Base-by-base conservation (phyloP, 1,139 yeast species). In the Saccharomyces hybrid region DNA sequence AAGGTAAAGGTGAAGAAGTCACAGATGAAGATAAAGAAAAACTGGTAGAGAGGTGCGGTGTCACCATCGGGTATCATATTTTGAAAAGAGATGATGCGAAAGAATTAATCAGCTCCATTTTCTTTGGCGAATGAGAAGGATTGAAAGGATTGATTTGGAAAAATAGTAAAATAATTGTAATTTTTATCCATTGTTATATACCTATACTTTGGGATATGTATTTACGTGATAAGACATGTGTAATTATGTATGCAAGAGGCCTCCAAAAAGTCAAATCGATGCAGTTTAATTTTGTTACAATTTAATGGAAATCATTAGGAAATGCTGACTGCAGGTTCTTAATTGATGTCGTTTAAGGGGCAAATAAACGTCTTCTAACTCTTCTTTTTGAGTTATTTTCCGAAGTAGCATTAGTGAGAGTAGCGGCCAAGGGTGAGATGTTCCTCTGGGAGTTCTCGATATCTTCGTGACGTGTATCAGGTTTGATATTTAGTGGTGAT, bases 51-150 rank as follows among this genome's bases (percentile, higher is more conserved):
- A 80, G 88, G 65, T 75, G 88, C 27, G 96, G 96, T 31, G 77
- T 75, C 11, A 73, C 78, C 1, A 72, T 89, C 54, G 76, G 88
- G 1, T 73, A 77, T 4, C 73, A 73, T 48, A 75, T 88, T 3
- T 64, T 78, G 42, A 73, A 75, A 46, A 79, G 80, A 58, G 69
- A 72, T 0, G 88, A 86, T 66, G 82, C 83, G 0, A 75, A 74
- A 56, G 79, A 73, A 34, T 75, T 88, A 13, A 78, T 79, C 23
- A 75, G 81, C 59, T 95, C 95, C 8, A 78, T 89, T n/a, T 84
- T 88, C 68, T 84, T 87, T 66, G 96, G 95, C 3, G 93, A 85
- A 62, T 55, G 70, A 49, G 34, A 41, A 8, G 42, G 6, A 16
- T 16, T 4, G 13, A 8, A 41, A 8, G 42, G 6, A 16, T 16